Evolutionary conservation across 495 filamentous ascomycete species (phyloP), one percentile per base, ranked within the genome.

Genomic region (Podospora bellae-mahoneyi): DNA sequence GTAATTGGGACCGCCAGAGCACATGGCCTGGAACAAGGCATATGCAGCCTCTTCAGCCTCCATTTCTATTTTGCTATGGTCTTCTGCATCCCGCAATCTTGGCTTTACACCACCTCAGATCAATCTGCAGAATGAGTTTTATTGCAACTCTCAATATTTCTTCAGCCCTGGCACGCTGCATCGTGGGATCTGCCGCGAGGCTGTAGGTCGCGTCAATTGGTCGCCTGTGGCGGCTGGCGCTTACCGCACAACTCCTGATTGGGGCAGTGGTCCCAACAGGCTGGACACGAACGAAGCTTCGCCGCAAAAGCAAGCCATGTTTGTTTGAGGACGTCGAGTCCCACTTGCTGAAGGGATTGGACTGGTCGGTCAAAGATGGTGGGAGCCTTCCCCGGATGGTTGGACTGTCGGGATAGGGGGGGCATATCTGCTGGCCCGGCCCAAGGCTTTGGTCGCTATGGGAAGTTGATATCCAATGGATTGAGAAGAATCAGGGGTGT

Each of bases 161-260:
- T 30, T 65, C 62, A n/a, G 55, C 23, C 3, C 55, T 9, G 55
- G 54, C 6, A 58, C 55, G 6, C 6, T 26, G 55, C n/a, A 58
- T 15, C 23, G 55, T 28, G 9, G 19, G n/a, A 5, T 28, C 20
- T 27, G 30, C 10, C 9, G 60, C 18, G 19, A 62, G 27, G 60
- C 30, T n/a, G 9, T 7, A 26, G 60, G 23, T 62, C 60, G 60
- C 60, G 39, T 48, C 39, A 16, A 48, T 48, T 48, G 60, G 60
- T 32, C 60, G 30, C 30, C 19, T 19, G 5, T 28, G 30, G 60
- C 48, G 68, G 68, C 68, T 63, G 64, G 68, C 68, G 68, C 64
- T 20, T 66, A 66, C 7, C 20, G 1, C 44, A 20, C 19, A 48
- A 10, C 28, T 2, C 32, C 48, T 66, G 68, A 69, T 69, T 69